A percentile compares a stretch with the other conserved stretches of the same genome.
phyloP scores from a whole-genome alignment of 768 basidiomycete genomes.

The Fomitopsis serialis region DNA sequence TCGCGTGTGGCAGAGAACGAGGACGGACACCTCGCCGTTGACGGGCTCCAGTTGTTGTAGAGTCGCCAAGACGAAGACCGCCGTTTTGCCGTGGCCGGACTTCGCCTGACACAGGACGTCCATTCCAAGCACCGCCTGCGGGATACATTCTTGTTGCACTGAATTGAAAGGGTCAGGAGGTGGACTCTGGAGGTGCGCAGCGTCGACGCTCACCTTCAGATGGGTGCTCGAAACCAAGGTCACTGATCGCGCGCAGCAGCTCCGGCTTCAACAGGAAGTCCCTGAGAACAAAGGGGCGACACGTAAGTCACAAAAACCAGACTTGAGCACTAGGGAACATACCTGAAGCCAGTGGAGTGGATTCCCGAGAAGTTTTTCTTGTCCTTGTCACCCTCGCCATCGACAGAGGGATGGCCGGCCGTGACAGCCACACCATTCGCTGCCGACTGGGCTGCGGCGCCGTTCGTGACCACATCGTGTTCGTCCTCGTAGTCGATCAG shows the following conservation, averaged over 20 bases:
- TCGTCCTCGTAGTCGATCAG: slow-evolving; percentile 95
- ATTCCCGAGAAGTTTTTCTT: slow-evolving; percentile 99
- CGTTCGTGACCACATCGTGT: slow-evolving; percentile 68
- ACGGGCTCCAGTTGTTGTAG: slow-evolving; percentile 98
- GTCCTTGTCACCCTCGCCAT: slow-evolving; percentile 59
- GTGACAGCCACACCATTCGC: slow-evolving; percentile 45
- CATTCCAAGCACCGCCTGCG: slow-evolving; percentile 98
- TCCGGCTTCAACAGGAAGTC: slow-evolving; percentile 99
- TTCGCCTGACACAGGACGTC: slow-evolving; percentile 99
- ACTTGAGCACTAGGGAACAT: slow-evolving; percentile 17
- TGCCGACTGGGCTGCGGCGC: slow-evolving; percentile 38
- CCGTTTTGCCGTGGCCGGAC: slow-evolving; percentile 98
- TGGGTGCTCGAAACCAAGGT: slow-evolving; percentile 99
- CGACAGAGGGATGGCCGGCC: slow-evolving; percentile 46
- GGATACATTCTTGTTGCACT: slow-evolving; percentile 99
- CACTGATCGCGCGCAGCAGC: slow-evolving; percentile 93
- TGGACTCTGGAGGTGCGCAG: background rate
- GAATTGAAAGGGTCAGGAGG: slow-evolving; percentile 3
- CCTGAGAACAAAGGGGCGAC: slow-evolving; percentile 36
- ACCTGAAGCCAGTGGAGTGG: slow-evolving; percentile 99
- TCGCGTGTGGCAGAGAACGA: slow-evolving; percentile 98
- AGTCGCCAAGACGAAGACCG: slow-evolving; percentile 96
- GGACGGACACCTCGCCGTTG: slow-evolving; percentile 94
- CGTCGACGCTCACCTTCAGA: slow-evolving; percentile 73
- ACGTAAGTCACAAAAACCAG: slow-evolving; percentile 7